A percentile compares a stretch with the other conserved stretches of the same genome.
These are phyloP conservation scores for Mytilinidion resinicola DNA, from an alignment of 495 filamentous ascomycete species.

Conservation along the genomic window DNA sequence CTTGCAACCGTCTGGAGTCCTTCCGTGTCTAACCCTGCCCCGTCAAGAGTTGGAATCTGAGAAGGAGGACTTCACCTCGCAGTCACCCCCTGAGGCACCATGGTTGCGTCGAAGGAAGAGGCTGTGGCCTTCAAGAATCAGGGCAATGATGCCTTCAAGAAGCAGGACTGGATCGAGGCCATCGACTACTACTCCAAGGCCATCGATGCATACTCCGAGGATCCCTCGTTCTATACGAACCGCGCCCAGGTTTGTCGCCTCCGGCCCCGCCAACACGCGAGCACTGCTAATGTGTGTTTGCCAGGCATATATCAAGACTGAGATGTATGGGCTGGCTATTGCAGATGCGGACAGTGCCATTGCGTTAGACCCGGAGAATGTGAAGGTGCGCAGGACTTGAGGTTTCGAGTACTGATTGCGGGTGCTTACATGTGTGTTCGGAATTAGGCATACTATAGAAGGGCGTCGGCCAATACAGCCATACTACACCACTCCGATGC, in stretches of 20 bases:
- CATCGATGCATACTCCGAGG: slow-evolving; percentile 75
- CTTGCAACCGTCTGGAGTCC: too few species aligned
- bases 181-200: slow-evolving; percentile 84
- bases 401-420: not conserved
- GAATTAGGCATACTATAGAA: slow-evolving; percentile 83
- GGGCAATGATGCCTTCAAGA: slow-evolving; percentile 86
- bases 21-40: too few species aligned
- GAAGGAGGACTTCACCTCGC: too few species aligned
- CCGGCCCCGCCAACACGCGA: slow-evolving; percentile 10
- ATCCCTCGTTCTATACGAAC: slow-evolving; percentile 89
- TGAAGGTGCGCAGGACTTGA: slow-evolving; percentile 56
- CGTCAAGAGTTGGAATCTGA: too few species aligned
- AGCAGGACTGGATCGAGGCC: slow-evolving; percentile 80
- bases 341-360: slow-evolving; percentile 90
- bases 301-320: slow-evolving; percentile 89
- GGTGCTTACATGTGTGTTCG: not conserved
- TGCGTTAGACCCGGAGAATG: slow-evolving; percentile 78
- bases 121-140: slow-evolving; percentile 82
- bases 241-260: slow-evolving; percentile 68
- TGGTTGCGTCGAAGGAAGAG: slow-evolving; percentile 52
- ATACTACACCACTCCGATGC: slow-evolving; percentile 83
- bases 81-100: not conserved
- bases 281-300: not conserved
- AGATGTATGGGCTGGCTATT: slow-evolving; percentile 88
- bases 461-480: slow-evolving; percentile 83